Evolutionary conservation across 2,329 filamentous ascomycete species (phyloP).

Genomic region (Ceratocystis diversiconidia): DNA sequence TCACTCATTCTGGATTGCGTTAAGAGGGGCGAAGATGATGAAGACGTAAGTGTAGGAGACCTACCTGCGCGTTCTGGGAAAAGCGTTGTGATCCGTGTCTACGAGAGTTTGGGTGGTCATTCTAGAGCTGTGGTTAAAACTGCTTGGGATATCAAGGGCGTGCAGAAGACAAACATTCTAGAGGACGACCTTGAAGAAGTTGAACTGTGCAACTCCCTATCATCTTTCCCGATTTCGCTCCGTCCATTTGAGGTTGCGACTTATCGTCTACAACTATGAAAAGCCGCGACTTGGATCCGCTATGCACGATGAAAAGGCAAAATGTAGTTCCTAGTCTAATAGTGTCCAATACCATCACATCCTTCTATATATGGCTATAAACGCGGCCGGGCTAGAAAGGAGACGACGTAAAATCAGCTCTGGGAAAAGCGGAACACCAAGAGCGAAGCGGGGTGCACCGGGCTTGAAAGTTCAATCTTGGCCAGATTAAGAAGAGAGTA

Average conservation of each 20-base stretch:
- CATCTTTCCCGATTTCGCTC: conserved; percentile 47
- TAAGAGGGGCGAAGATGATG: conserved; percentile 85
- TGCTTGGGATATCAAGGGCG: conserved; percentile 56
- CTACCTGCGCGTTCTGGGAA: conserved; percentile 53
- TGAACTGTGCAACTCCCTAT: conserved; percentile 28
- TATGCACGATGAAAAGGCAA: not conserved
- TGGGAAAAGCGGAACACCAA: no score
- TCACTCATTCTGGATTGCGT: conserved; percentile 74
- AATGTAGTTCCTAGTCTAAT: no score
- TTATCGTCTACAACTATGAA: conserved; percentile 44
- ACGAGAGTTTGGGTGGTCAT: conserved; percentile 76
- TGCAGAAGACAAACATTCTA: conserved; percentile 70
- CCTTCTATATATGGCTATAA: not conserved
- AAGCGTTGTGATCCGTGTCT: conserved; percentile 73
- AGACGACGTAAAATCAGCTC: no score
- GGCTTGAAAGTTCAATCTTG: no score
- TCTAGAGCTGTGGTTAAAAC: conserved; percentile 57
- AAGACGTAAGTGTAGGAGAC: conserved; percentile 49
- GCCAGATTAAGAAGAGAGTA: no score
- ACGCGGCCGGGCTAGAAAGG: no score
- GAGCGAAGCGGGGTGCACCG: no score
- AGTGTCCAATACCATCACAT: not conserved
- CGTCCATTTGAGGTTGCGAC: conserved; percentile 78
- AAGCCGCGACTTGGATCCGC: not conserved
- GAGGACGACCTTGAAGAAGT: conserved; percentile 72